Percentiles rank a stretch among this genome's conserved stretches.
Conservation (phyloP, 2,329 filamentous ascomycete genomes). For the Pseudogymnoascus sp. region DNA sequence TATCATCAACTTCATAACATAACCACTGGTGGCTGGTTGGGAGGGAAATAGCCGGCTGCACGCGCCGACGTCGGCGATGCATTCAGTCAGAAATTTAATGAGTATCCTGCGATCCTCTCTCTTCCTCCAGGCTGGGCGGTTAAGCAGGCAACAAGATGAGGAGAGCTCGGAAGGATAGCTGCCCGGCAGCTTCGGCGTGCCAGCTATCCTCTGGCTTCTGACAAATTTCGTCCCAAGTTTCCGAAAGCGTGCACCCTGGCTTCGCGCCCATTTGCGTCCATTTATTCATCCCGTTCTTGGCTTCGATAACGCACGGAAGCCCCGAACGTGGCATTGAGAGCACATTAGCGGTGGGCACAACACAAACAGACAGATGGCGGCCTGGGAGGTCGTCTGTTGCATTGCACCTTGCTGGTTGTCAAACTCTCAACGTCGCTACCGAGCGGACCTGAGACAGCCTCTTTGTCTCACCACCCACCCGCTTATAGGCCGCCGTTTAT, state of each 20-base stretch:
- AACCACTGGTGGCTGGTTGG: background rate
- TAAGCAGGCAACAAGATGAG: slow-evolving; percentile 1
- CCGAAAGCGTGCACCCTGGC: background rate
- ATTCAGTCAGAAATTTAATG: background rate
- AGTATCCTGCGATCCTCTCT: background rate
- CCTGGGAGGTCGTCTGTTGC: background rate
- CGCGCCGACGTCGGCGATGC: background rate
- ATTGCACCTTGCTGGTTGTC: background rate
- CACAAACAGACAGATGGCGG: background rate
- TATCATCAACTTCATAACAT: slow-evolving; percentile 1
- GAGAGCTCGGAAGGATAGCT: background rate
- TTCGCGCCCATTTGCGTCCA: slow-evolving; percentile 1
- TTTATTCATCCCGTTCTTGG: background rate
- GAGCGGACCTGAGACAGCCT: background rate
- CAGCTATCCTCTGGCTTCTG: background rate
- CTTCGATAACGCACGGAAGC: background rate
- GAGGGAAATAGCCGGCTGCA: background rate
- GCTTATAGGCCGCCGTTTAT: slow-evolving; percentile 72
- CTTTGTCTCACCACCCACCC: background rate
- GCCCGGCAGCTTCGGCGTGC: background rate
- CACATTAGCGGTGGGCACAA: background rate
- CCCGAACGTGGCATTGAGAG: background rate
- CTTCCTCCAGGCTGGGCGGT: background rate
- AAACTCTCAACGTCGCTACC: slow-evolving; percentile 3
- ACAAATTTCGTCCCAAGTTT: slow-evolving; percentile 6